Base-by-base conservation (phyloP, 1,284 basidiomycete genomes). In the Coniferiporia sulphurascens region DNA sequence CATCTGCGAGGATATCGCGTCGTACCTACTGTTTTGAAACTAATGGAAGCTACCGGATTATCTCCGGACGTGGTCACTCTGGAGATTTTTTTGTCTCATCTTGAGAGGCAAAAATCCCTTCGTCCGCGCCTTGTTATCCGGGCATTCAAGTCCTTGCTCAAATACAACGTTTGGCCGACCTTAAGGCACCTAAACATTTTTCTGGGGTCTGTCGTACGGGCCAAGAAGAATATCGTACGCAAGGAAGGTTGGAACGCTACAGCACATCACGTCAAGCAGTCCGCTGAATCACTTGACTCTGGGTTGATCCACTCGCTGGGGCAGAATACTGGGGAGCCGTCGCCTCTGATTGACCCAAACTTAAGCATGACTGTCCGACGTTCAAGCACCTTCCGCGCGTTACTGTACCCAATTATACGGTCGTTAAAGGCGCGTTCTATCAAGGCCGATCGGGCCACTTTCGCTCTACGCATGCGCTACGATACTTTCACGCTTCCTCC, bases 381-480 rank as follows among this genome's bases (percentile, higher is more conserved):
- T 10, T 70, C 69, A 52, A 64, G 67, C 3, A 68, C 71, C 7
- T 73, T 76, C 56, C 68, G 71, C 51, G 65, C 69, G n/a, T 68
- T 76, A 35, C 68, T 80, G 13, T 70, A 67, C 32, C 74, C 81
- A n/a, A 68, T 84, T 50, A 38, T 84, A 4, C 70, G 75, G 43
- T 78, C 79, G 4, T 71, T 91, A 36, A 63, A 66, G 21, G 70
- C 68, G 8, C 78, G 80, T 36, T 72, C 74, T 38, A 70, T 85
- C 48, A 77, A 77, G 63, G 78, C 78, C 59, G 85, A 90, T 67
- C 72, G 76, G 36, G 77, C 77, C 22, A 80, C 82, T 56, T 71
- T 84, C 52, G 80, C 79, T 5, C 70, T 88, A 60, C 84, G 86
- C 53, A 81, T 91, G 61, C 74, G 77, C 63, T 80, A 83, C 58